Evolutionary conservation across 2,329 filamentous ascomycete genomes (phyloP).

Genomic region (Sporothrix protearum): DNA sequence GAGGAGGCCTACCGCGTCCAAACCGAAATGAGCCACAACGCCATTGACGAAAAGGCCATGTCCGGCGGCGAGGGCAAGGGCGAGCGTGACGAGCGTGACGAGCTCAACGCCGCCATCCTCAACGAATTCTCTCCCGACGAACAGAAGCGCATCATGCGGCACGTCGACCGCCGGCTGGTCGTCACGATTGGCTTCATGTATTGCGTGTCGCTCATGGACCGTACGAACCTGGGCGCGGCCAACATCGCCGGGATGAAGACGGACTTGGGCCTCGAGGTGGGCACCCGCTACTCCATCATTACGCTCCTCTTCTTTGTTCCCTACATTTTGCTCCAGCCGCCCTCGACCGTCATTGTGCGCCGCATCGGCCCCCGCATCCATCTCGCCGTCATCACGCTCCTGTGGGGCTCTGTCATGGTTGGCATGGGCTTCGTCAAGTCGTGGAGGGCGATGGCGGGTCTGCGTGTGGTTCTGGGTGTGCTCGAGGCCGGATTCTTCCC

Average conservation of each 20-base stretch:
- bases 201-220: conserved; percentile 73
- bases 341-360: conserved; percentile 65
- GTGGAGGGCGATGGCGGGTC: conserved; percentile 50
- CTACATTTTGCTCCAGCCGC: conserved; percentile 68
- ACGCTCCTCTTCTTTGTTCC: conserved; percentile 72
- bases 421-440: conserved; percentile 60
- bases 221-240: conserved; percentile 71
- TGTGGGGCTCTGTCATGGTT: conserved; percentile 62
- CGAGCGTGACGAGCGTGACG: neutral
- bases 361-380: conserved; percentile 61
- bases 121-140: conserved; percentile 57
- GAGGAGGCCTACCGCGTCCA: conserved; percentile 29
- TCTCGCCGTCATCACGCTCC: conserved; percentile 50
- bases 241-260: conserved; percentile 62
- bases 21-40: conserved; percentile 24
- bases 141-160: conserved; percentile 63
- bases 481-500: conserved; percentile 72
- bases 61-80: neutral
- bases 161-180: conserved; percentile 65
- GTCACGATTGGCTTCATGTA: conserved; percentile 64
- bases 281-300: conserved; percentile 57
- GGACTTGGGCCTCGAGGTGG: conserved; percentile 45
- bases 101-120: conserved; percentile 30
- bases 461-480: conserved; percentile 58
- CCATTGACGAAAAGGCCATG: conserved; percentile 17